Conservation (phyloP, 331 rosid species). For the Cydonia oblonga region DNA sequence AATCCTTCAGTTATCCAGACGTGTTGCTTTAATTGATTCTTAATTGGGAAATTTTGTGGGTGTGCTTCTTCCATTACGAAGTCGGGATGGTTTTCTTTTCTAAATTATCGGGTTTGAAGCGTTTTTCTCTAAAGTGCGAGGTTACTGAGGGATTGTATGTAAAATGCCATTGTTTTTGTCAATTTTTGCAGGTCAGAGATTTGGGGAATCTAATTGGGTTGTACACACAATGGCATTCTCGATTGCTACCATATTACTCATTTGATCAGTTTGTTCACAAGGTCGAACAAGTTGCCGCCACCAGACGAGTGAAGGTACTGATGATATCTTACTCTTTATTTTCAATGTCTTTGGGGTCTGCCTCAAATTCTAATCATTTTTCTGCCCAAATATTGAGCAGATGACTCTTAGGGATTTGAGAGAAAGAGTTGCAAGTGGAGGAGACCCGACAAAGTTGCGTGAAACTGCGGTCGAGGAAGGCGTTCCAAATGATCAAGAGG, state of each 20-base stretch:
- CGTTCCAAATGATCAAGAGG: constrained; percentile 32
- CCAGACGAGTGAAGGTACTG: constrained; percentile 65
- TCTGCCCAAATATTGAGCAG: constrained; percentile 23
- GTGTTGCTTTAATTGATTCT: background rate
- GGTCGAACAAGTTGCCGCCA: constrained; percentile 75
- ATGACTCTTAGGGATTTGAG: constrained; percentile 63
- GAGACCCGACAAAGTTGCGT: constrained; percentile 71
- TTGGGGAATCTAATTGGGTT: constrained; percentile 62
- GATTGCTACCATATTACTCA: constrained; percentile 63
- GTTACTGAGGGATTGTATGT: too few relatives aligned
- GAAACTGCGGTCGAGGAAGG: constrained; percentile 36
- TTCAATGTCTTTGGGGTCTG: background rate
- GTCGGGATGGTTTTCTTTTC: too few relatives aligned
- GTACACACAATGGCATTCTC: constrained; percentile 81
- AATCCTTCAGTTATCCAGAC: background rate
- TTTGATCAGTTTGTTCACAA: constrained; percentile 64
- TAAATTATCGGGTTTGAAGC: background rate
- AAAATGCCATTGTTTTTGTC: background rate
- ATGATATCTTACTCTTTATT: background rate
- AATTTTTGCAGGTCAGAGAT: constrained; percentile 51
- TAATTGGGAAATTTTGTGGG: background rate
- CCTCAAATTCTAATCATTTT: too few relatives aligned
- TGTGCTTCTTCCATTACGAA: background rate
- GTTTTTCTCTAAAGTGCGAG: background rate
- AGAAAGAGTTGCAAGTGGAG: constrained; percentile 84